Evolutionary conservation across 176 grass and related monocot species (phyloP).

Genomic region (Luzula sylvatica): DNA sequence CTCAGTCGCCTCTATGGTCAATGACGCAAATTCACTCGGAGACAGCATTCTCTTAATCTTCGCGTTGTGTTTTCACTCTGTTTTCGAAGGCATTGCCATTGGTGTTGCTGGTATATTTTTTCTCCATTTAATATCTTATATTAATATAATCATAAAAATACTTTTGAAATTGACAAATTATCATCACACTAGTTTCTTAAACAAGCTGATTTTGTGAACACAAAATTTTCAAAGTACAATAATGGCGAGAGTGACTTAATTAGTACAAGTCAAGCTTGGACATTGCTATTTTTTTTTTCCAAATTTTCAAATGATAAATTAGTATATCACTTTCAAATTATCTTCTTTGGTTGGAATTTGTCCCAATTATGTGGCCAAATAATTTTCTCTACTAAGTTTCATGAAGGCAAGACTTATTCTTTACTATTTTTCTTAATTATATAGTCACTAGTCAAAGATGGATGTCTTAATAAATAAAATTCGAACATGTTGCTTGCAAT

Average conservation of each 20-base stretch:
- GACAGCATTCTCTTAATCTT: constrained; percentile 76
- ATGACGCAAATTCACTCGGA: constrained; percentile 54
- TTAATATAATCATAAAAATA: not conserved
- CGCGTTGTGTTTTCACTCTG: constrained; percentile 91
- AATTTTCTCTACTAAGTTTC: too few species aligned
- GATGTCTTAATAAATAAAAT: too few species aligned
- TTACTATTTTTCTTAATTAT: too few species aligned
- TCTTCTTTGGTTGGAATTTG: not conserved
- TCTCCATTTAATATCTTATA: not conserved
- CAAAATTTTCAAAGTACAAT: too few species aligned
- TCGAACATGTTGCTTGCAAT: too few species aligned
- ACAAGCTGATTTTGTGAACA: too few species aligned
- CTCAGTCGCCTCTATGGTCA: constrained; percentile 45
- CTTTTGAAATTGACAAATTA: not conserved
- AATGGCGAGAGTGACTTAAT: not conserved
- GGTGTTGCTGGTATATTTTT: constrained; percentile 56
- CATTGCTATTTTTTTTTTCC: not conserved
- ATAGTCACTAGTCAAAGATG: too few species aligned
- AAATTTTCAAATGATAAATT: not conserved
- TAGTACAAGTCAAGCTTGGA: constrained; percentile 9
- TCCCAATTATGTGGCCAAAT: too few species aligned
- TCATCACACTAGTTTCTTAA: not conserved
- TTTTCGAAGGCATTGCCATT: constrained; percentile 96
- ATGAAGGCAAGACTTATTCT: too few species aligned
- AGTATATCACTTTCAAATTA: not conserved